Conservation (phyloP, 2,329 filamentous ascomycete species). For the Keithomyces neogunnii region DNA sequence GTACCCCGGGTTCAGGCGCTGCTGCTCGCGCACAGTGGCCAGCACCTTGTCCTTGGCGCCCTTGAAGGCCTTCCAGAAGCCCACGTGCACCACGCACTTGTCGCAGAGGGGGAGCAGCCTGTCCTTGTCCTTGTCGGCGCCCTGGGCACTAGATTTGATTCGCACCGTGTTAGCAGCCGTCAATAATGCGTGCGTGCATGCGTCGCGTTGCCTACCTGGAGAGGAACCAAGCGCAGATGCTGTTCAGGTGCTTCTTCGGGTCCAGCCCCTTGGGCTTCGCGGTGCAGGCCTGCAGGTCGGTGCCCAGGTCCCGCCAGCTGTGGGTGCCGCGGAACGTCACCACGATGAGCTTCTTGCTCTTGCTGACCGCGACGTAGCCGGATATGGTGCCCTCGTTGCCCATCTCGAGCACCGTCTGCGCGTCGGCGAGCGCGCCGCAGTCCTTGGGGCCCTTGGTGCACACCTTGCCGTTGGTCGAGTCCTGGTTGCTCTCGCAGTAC, state of each 20-base stretch:
- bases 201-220: too few species aligned
- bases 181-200: too few species aligned
- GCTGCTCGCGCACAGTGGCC: not conserved
- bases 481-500: not conserved
- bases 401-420: not conserved
- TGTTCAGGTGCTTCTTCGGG: not conserved
- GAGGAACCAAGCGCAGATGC: too few species aligned
- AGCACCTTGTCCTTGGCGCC: not conserved
- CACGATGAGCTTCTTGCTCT: not conserved
- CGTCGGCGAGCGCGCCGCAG: not conserved
- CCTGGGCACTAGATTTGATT: not conserved
- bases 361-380: conserved; percentile 1
- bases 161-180: not conserved
- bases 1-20: not conserved
- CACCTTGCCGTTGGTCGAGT: not conserved
- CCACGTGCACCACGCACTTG: not conserved
- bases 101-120: not conserved
- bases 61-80: conserved; percentile 1
- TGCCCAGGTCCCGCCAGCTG: not conserved
- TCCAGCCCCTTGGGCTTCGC: not conserved
- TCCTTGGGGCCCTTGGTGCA: not conserved
- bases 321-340: not conserved
- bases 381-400: not conserved
- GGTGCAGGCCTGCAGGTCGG: not conserved
- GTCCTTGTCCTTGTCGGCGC: not conserved